These are phyloP conservation scores for Kodamaea sp. DNA, from an alignment of 1,139 yeast genomes.

Conservation along the genomic window DNA sequence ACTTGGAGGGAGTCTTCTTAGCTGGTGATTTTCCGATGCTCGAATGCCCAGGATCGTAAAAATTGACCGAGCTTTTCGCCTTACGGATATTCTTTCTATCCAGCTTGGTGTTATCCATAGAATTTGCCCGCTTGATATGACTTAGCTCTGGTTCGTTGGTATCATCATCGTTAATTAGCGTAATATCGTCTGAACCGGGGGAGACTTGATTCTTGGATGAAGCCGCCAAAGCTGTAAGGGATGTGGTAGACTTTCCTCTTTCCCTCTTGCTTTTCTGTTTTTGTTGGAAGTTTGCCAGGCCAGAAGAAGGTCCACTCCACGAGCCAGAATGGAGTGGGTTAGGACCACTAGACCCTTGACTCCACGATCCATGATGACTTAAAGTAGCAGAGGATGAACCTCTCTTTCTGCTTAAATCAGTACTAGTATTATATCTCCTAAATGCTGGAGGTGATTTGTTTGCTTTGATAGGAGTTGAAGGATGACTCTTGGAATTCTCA, in stretches of 20 bases:
- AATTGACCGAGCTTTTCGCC: constrained; percentile 40
- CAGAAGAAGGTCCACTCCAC: constrained; percentile 1
- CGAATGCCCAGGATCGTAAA: constrained; percentile 12
- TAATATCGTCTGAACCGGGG: constrained; percentile 9
- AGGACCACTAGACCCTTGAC: constrained; percentile 5
- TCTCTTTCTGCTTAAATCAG: constrained; percentile 4
- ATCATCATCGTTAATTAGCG: constrained; percentile 17
- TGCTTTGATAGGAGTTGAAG: constrained; percentile 6
- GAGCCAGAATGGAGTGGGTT: not conserved
- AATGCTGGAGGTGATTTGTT: constrained; percentile 3
- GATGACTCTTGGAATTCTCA: constrained; percentile 2
- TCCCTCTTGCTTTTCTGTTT: constrained; percentile 10
- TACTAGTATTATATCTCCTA: constrained; percentile 17
- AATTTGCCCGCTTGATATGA: not conserved
- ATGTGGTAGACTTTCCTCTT: constrained; percentile 33
- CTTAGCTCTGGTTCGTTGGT: not conserved
- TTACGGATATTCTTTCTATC: constrained; percentile 23
- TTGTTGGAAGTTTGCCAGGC: not conserved
- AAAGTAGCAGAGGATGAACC: not conserved
- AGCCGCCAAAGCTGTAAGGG: constrained; percentile 22
- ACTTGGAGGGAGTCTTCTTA: not conserved
- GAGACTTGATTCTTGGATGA: not conserved
- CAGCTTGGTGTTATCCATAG: constrained; percentile 1
- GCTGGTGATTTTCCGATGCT: not conserved
- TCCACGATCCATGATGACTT: not conserved